Evolutionary conservation across 441 rosid species (phyloP).

Genomic region (Euphorbia corollata): DNA sequence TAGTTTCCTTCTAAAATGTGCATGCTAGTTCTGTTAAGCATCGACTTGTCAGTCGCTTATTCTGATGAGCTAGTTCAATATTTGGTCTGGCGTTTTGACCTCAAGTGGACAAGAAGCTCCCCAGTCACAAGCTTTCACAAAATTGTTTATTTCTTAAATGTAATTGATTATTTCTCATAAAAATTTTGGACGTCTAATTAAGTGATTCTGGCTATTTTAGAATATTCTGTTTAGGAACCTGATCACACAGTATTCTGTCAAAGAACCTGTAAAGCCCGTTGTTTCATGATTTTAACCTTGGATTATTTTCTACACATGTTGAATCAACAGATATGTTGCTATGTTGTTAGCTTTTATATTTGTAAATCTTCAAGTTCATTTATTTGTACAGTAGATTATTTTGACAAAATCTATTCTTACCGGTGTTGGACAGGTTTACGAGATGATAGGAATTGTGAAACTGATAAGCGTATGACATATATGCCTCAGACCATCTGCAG

Average conservation of each 20-base stretch:
- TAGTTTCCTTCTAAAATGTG: background rate
- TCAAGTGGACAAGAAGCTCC: background rate
- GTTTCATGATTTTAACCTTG: background rate
- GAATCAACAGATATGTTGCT: background rate
- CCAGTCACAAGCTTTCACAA: background rate
- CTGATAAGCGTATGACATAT: constrained; percentile 32
- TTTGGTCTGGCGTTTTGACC: background rate
- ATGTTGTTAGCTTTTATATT: background rate
- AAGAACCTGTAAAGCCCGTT: background rate
- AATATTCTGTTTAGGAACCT: background rate
- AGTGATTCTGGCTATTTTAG: background rate
- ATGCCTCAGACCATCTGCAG: constrained; percentile 16
- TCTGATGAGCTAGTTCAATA: background rate
- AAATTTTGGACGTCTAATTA: background rate
- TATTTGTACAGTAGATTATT: background rate
- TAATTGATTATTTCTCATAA: background rate
- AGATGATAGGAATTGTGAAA: constrained; percentile 15
- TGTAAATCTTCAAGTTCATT: constrained; percentile 6
- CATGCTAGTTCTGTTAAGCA: background rate
- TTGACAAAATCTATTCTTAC: background rate
- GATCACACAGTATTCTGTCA: background rate
- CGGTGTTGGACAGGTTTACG: constrained; percentile 23
- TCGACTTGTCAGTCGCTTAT: background rate
- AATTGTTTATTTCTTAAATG: background rate
- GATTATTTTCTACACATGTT: background rate